Conservation (phyloP, 306 rosid species). For the Cajanus cajan region DNA sequence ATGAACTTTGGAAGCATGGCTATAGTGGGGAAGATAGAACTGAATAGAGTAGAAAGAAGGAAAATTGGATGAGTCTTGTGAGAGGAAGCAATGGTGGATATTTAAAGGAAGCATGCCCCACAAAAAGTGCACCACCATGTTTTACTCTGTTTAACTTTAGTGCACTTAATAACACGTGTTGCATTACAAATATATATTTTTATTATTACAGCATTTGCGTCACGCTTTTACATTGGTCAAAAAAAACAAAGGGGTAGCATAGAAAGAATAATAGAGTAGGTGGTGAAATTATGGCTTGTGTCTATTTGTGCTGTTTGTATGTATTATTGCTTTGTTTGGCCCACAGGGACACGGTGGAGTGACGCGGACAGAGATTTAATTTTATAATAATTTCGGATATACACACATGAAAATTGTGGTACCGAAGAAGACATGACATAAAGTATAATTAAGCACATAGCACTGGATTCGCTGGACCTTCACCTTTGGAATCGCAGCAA, state of each 20-base stretch:
- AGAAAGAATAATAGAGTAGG: neutral
- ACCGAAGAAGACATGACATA: neutral
- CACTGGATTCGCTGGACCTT: neutral
- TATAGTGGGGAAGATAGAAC: neutral
- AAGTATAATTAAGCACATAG: neutral
- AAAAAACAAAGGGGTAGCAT: neutral
- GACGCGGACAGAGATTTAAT: neutral
- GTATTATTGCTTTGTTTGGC: neutral
- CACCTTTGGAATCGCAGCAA: slow-evolving; percentile 3
- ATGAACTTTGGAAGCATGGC: slow-evolving; percentile 30
- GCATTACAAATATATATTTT: neutral
- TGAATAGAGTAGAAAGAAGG: neutral
- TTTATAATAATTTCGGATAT: neutral
- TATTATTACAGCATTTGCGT: neutral
- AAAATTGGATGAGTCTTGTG: slow-evolving; percentile 17
- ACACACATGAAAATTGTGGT: slow-evolving; percentile 8
- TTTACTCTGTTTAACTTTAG: neutral
- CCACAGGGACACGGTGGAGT: neutral
- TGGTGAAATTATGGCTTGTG: neutral
- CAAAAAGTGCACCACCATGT: neutral
- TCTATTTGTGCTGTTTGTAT: neutral
- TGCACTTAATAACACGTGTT: slow-evolving; percentile 29
- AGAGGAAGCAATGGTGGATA: slow-evolving; percentile 25
- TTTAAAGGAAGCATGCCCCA: slow-evolving; percentile 29
- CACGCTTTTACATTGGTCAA: slow-evolving; percentile 23